A percentile compares a stretch with the other conserved stretches of the same genome.
These are phyloP conservation scores for Volvariella surrecta DNA, from an alignment of 1,284 basidiomycete genomes.

Conservation along the genomic window DNA sequence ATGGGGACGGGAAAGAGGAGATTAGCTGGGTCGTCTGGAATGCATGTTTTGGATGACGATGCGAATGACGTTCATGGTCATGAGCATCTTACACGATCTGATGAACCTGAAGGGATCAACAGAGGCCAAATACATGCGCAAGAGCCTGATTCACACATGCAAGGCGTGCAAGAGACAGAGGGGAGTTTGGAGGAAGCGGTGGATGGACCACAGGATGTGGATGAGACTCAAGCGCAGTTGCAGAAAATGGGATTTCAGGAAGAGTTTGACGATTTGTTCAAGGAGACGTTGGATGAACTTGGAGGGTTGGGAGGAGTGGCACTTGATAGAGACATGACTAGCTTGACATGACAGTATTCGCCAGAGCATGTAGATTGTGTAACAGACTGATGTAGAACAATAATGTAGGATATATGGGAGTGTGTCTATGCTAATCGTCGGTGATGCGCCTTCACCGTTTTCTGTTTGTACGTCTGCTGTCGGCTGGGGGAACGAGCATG, in stretches of 20 bases:
- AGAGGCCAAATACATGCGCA: too few species aligned
- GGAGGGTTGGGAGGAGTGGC: constrained; percentile 30
- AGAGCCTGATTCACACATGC: too few species aligned
- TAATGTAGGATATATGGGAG: background rate
- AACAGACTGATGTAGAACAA: background rate
- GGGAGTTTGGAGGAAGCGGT: too few species aligned
- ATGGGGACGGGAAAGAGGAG: constrained; percentile 13
- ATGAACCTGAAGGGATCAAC: too few species aligned
- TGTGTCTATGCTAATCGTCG: background rate
- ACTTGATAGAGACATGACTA: constrained; percentile 10
- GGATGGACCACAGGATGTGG: too few species aligned
- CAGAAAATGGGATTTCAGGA: constrained; percentile 46
- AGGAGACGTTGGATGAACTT: constrained; percentile 46
- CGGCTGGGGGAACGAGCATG: background rate
- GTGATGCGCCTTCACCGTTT: background rate
- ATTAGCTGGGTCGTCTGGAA: too few species aligned
- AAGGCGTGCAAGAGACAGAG: too few species aligned
- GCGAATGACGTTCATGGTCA: too few species aligned
- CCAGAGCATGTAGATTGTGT: background rate
- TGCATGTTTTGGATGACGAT: too few species aligned
- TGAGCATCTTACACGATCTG: too few species aligned
- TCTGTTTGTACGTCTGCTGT: background rate
- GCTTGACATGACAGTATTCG: too few species aligned
- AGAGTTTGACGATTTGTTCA: constrained; percentile 54
- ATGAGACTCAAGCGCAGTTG: constrained; percentile 30